Conservation (phyloP, 345 rosid species). For the Trapa bicornis region DNA sequence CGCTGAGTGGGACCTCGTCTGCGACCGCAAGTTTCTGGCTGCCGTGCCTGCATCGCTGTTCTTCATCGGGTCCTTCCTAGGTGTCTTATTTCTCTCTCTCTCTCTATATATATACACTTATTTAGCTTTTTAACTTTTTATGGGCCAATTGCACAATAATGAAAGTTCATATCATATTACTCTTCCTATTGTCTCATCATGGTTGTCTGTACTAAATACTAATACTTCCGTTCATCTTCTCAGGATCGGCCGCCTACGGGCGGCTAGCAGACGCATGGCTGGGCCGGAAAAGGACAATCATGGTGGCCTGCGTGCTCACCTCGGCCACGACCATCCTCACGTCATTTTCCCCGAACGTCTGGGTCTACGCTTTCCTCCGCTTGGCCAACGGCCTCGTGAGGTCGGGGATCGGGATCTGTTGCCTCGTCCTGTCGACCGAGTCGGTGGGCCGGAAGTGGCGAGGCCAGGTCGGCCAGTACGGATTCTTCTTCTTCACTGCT, state of each 20-base stretch:
- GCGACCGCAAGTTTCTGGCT: conserved; percentile 53
- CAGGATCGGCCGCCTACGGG: conserved; percentile 56
- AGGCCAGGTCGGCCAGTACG: conserved; percentile 64
- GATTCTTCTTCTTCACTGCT: conserved; percentile 58
- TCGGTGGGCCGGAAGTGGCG: conserved; percentile 64
- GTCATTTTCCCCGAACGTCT: conserved; percentile 56
- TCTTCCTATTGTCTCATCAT: no score
- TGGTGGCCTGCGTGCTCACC: conserved; percentile 39
- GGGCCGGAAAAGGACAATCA: conserved; percentile 47
- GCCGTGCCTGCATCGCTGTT: conserved; percentile 62
- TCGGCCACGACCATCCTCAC: conserved; percentile 43
- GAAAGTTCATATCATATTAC: no score
- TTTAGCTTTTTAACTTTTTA: no score
- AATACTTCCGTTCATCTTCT: background rate
- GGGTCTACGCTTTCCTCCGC: conserved; percentile 59
- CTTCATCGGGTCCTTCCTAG: conserved; percentile 64
- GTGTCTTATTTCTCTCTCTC: conserved; percentile 13
- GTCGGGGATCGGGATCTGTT: conserved; percentile 55
- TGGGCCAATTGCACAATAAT: no score
- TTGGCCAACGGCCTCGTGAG: conserved; percentile 44
- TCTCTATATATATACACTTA: no score
- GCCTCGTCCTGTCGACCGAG: conserved; percentile 62
- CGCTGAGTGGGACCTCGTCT: conserved; percentile 59
- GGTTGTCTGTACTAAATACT: background rate
- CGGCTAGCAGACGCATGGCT: conserved; percentile 43